Evolutionary conservation across 2,329 filamentous ascomycete genomes (phyloP).

Genomic region (Pseudopyricularia cyperi): DNA sequence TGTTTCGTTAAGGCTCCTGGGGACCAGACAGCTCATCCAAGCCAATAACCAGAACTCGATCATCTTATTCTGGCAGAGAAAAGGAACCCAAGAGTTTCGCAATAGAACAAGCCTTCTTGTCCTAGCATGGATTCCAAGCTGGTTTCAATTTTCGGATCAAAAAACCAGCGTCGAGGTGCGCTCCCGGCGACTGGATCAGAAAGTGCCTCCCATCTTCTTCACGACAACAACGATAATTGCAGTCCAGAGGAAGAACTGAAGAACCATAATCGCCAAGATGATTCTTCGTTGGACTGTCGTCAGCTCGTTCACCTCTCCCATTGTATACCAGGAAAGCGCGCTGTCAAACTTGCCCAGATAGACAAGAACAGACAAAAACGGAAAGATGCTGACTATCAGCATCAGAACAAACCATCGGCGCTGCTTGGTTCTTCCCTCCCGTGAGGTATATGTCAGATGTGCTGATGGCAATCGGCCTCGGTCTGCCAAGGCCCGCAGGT

Average conservation of each 20-base stretch:
- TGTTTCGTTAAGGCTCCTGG: too few species aligned
- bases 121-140: background rate
- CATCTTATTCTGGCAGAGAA: too few species aligned
- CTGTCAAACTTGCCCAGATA: constrained; percentile 29
- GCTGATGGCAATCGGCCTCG: constrained; percentile 1
- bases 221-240: constrained; percentile 9
- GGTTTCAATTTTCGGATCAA: background rate
- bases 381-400: constrained; percentile 27
- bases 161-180: background rate
- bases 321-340: constrained; percentile 33
- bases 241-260: constrained; percentile 10
- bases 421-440: constrained; percentile 16
- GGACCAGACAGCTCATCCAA: too few species aligned
- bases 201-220: constrained; percentile 1
- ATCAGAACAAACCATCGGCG: constrained; percentile 24
- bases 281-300: constrained; percentile 21
- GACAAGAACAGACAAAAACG: constrained; percentile 31
- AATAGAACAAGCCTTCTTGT: too few species aligned
- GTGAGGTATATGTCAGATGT: constrained; percentile 13
- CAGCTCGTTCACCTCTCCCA: constrained; percentile 27
- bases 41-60: too few species aligned
- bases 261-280: constrained; percentile 20
- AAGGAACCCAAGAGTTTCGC: too few species aligned
- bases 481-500: constrained; percentile 7
- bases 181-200: background rate